A percentile compares a stretch with the other conserved stretches of the same genome.
phyloP scores from a whole-genome alignment of 2,329 filamentous ascomycete species.

The Clonostachys solani region DNA sequence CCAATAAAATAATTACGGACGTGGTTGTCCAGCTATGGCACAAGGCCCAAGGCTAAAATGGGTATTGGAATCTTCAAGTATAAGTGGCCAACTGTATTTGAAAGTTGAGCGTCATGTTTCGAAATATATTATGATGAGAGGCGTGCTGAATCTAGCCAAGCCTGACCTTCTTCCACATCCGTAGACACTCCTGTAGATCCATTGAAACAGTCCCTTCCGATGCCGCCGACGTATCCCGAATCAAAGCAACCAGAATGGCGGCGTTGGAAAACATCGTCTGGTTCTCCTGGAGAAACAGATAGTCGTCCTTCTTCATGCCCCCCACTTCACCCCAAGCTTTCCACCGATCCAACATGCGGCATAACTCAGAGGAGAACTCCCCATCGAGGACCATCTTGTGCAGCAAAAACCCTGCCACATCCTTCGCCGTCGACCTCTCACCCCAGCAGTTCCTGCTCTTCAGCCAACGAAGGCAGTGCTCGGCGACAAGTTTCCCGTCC shows the following conservation, averaged over 20 bases:
- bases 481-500: constrained; percentile 40
- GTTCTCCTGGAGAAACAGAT: constrained; percentile 29
- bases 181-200: constrained; percentile 51
- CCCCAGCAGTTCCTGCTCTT: constrained; percentile 18
- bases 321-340: constrained; percentile 50
- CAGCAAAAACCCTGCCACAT: constrained; percentile 39
- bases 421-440: constrained; percentile 21
- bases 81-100: no score
- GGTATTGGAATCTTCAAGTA: no score
- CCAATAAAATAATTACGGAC: no score
- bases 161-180: constrained; percentile 48
- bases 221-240: constrained; percentile 38
- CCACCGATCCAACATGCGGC: constrained; percentile 44
- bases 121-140: no score
- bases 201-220: constrained; percentile 41
- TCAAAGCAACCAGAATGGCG: constrained; percentile 39
- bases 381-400: constrained; percentile 49
- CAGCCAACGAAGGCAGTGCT: constrained; percentile 39
- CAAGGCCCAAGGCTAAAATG: no score
- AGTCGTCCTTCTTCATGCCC: constrained; percentile 44
- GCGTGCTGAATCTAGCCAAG: constrained; percentile 29
- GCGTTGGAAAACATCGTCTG: constrained; percentile 40
- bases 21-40: no score
- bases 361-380: constrained; percentile 32
- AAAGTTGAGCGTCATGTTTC: no score